Percentiles rank a stretch among this genome's conserved stretches.
phyloP scores from a whole-genome alignment of 108 stramenopile genomes.

The Nitzschia sp. region DNA sequence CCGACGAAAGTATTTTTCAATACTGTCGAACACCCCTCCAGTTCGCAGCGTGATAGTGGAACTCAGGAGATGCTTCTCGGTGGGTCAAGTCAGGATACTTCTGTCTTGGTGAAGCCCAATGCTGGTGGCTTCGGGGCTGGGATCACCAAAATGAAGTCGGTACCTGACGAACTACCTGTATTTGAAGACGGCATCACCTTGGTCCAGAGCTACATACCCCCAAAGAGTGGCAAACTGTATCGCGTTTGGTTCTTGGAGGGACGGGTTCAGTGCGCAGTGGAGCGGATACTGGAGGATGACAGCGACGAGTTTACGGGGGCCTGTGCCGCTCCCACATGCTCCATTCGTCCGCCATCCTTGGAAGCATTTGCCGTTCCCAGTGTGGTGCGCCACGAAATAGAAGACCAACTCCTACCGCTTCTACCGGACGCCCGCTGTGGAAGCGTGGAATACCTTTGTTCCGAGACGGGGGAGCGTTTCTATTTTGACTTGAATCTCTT shows the following conservation, averaged over 20 bases:
- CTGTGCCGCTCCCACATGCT: conserved; percentile 24
- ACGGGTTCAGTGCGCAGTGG: conserved; percentile 40
- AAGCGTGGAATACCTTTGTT: conserved; percentile 40
- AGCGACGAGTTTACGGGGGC: conserved; percentile 31
- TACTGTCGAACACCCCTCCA: background rate
- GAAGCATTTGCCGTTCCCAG: conserved; percentile 24
- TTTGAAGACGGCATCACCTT: conserved; percentile 30
- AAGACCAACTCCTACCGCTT: conserved; percentile 24
- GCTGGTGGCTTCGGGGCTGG: conserved; percentile 53
- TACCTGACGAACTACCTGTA: background rate
- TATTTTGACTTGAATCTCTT: conserved; percentile 55
- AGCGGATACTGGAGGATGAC: conserved; percentile 9
- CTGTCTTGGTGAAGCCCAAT: conserved; percentile 41
- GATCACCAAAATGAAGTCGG: conserved; percentile 2
- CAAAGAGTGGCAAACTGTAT: conserved; percentile 30
- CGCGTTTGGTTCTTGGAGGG: conserved; percentile 52
- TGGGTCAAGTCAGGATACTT: background rate
- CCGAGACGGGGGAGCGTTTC: conserved; percentile 2
- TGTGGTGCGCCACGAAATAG: conserved; percentile 36
- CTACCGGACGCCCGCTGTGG: conserved; percentile 40
- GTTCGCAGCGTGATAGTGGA: background rate
- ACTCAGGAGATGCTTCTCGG: background rate
- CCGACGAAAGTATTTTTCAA: conserved; percentile 13
- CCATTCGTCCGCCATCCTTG: conserved; percentile 11
- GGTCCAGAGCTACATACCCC: conserved; percentile 31